Percentiles rank a stretch among this genome's conserved stretches.
phyloP scores from a whole-genome alignment of 768 basidiomycete genomes.

The Tricholoma terreum region DNA sequence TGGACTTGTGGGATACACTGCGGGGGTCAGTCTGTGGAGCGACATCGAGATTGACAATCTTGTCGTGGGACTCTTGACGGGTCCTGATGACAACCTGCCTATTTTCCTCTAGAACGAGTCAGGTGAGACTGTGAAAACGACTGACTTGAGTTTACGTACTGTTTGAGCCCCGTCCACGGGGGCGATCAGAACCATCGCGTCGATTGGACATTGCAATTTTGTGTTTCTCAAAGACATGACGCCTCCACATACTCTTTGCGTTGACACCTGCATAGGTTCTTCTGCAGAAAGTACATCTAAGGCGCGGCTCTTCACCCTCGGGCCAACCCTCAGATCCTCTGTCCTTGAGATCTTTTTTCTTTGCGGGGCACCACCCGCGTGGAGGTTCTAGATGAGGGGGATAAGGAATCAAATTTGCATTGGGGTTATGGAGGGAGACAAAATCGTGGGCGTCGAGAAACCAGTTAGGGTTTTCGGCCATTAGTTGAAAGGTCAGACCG shows the following conservation, averaged over 20 bases:
- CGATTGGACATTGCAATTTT: conserved; percentile 89
- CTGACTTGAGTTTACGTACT: conserved; percentile 44
- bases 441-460: conserved; percentile 73
- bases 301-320: conserved; percentile 74
- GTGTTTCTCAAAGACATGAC: conserved; percentile 87
- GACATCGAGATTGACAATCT: conserved; percentile 39
- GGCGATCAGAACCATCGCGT: conserved; percentile 64
- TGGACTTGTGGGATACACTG: conserved; percentile 39
- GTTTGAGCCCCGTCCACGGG: conserved; percentile 59
- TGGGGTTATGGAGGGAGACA: conserved; percentile 40
- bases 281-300: conserved; percentile 82
- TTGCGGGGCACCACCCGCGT: conserved; percentile 83
- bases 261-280: conserved; percentile 84
- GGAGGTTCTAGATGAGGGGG: conserved; percentile 79
- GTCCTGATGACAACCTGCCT: conserved; percentile 30
- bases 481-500: conserved; percentile 65
- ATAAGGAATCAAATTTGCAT: conserved; percentile 60
- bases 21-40: conserved; percentile 35
- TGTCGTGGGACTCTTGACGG: conserved; percentile 40
- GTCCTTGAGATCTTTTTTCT: conserved; percentile 74
- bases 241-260: conserved; percentile 89
- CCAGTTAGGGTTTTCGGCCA: conserved; percentile 80
- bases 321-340: conserved; percentile 70
- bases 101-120: conserved; percentile 51
- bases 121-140: conserved; percentile 2